Conservation (phyloP, 2,329 filamentous ascomycete species). For the Xylaria sp. region DNA sequence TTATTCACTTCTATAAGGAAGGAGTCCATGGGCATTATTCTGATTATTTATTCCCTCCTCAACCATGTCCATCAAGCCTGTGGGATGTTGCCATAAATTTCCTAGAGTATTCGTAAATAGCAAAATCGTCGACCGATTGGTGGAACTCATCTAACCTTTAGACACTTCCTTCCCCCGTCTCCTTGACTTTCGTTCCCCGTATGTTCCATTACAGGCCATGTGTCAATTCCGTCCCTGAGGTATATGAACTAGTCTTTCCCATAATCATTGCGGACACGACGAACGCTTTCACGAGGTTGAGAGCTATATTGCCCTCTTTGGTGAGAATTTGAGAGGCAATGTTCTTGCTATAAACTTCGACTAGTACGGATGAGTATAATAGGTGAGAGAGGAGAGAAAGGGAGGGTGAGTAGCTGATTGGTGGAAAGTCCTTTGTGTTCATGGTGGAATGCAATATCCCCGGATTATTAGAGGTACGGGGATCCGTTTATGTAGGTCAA, state of each 20-base stretch:
- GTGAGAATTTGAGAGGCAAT: not conserved
- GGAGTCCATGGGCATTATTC: not conserved
- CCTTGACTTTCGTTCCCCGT: not conserved
- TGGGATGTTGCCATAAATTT: not conserved
- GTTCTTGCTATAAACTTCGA: not conserved
- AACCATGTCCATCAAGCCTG: not conserved
- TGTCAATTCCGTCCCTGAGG: not conserved
- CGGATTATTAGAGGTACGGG: not conserved
- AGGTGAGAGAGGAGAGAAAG: not conserved
- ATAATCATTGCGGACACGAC: not conserved
- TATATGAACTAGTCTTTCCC: not conserved
- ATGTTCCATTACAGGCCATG: not conserved
- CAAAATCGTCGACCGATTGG: slow-evolving; percentile 25
- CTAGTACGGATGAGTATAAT: not conserved
- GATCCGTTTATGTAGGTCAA: not conserved
- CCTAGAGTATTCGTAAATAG: not conserved
- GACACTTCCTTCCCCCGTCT: not conserved
- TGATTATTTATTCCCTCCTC: slow-evolving; percentile 1
- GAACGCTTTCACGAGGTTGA: not conserved
- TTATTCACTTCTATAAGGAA: not conserved
- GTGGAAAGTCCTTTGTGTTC: slow-evolving; percentile 16
- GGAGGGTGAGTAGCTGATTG: slow-evolving; percentile 16
- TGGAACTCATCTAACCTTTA: slow-evolving; percentile 19
- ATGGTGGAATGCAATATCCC: slow-evolving; percentile 8
- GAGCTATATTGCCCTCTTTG: not conserved